Evolutionary conservation across 1,284 basidiomycete genomes (phyloP).

Genomic region (Cutaneotrichosporon cyanovorans): DNA sequence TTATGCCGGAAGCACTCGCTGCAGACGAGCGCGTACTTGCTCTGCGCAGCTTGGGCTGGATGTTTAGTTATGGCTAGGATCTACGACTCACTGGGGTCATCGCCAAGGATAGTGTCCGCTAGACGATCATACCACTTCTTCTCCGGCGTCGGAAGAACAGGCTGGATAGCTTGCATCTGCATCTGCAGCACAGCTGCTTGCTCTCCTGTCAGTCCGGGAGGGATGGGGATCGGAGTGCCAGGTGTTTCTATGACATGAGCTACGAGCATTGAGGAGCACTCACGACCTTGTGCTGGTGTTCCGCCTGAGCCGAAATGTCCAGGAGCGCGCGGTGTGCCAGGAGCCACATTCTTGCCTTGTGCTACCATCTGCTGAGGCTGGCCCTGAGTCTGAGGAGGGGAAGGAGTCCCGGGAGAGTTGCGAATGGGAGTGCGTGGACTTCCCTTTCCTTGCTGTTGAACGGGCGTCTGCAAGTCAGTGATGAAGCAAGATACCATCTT

Average conservation of each 20-base stretch:
- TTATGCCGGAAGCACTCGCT: constrained; percentile 89
- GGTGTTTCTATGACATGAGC: constrained; percentile 1
- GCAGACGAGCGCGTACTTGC: constrained; percentile 88
- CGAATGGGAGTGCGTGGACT: neutral
- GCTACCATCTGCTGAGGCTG: neutral
- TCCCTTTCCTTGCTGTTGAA: neutral
- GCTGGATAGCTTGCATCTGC: constrained; percentile 40
- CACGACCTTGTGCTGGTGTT: constrained; percentile 24
- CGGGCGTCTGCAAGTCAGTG: no score
- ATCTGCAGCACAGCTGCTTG: constrained; percentile 38
- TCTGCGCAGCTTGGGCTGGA: constrained; percentile 42
- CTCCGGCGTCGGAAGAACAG: constrained; percentile 53
- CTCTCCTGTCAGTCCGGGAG: constrained; percentile 34
- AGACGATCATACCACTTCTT: constrained; percentile 84
- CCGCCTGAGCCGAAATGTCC: constrained; percentile 33
- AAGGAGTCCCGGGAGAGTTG: constrained; percentile 3
- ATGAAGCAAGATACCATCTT: no score
- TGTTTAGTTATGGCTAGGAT: constrained; percentile 39
- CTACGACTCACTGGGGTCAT: constrained; percentile 58
- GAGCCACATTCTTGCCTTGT: neutral
- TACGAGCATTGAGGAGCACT: constrained; percentile 4
- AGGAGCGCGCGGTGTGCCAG: constrained; percentile 35
- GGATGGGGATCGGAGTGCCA: constrained; percentile 24
- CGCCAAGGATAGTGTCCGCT: constrained; percentile 76
- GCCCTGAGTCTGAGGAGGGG: no score